Evolutionary conservation across 345 rosid species (phyloP).

Genomic region (Aurinia saxatilis): DNA sequence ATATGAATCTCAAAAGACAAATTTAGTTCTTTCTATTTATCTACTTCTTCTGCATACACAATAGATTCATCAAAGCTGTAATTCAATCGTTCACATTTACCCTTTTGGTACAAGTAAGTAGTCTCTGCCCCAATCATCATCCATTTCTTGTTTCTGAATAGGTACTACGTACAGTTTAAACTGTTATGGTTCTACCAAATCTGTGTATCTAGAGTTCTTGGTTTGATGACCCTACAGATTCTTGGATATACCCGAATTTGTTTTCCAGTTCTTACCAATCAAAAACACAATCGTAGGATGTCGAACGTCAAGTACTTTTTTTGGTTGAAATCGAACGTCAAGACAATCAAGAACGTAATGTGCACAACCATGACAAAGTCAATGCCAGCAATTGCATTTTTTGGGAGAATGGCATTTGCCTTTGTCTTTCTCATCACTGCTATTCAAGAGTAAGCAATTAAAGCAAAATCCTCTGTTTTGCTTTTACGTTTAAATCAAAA

Average conservation of each 20-base stretch:
- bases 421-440: slow-evolving; percentile 25
- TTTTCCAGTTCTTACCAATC: not conserved
- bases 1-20: not conserved
- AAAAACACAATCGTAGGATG: not conserved
- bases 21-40: not conserved
- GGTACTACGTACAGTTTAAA: not conserved
- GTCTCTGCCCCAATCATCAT: not conserved
- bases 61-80: slow-evolving; percentile 1
- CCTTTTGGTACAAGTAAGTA: slow-evolving; percentile 18
- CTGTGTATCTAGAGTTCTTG: not conserved
- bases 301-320: not conserved
- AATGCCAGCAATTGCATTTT: slow-evolving; percentile 27
- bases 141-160: not conserved
- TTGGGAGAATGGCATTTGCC: slow-evolving; percentile 27
- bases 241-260: not conserved
- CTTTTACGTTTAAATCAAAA: not conserved
- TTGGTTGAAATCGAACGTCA: too few species aligned
- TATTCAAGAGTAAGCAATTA: slow-evolving; percentile 24
- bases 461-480: not conserved
- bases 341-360: not conserved
- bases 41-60: not conserved
- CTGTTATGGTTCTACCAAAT: not conserved
- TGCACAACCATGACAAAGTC: slow-evolving; percentile 16
- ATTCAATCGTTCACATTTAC: too few species aligned
- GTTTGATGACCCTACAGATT: not conserved